Conservation (phyloP, 352 stramenopile genomes). For the Pythium brachiatum region DNA sequence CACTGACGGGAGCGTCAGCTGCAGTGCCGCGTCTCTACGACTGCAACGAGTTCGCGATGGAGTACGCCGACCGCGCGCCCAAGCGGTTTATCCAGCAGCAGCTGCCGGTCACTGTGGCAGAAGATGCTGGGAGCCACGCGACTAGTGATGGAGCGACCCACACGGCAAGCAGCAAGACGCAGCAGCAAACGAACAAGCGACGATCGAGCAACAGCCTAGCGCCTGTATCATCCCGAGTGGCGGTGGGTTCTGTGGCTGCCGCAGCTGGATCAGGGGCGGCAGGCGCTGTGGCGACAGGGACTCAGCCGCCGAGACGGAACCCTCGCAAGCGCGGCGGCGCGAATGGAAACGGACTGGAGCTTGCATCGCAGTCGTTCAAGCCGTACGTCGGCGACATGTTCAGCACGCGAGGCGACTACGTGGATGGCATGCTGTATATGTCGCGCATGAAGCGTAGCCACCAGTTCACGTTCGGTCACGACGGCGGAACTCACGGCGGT, state of each 20-base stretch:
- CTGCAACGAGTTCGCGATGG: constrained; percentile 61
- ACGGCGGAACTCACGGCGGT: constrained; percentile 18
- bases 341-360: constrained; percentile 27
- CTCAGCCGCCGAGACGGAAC: constrained; percentile 41
- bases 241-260: background rate
- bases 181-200: background rate
- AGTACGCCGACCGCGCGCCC: constrained; percentile 50
- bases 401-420: constrained; percentile 73
- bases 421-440: constrained; percentile 87
- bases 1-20: background rate
- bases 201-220: background rate
- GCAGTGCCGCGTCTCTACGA: constrained; percentile 23
- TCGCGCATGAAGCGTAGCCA: constrained; percentile 80
- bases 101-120: background rate
- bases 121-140: background rate
- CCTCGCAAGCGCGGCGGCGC: constrained; percentile 34
- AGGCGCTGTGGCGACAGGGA: background rate
- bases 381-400: constrained; percentile 82
- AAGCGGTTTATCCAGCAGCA: constrained; percentile 20
- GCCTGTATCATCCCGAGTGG: background rate
- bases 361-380: constrained; percentile 40
- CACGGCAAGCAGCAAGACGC: background rate
- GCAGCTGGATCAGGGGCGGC: background rate
- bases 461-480: constrained; percentile 39
- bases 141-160: background rate